Evolutionary conservation across 768 basidiomycete genomes (phyloP).

Genomic region (Tricholoma saponaceum): DNA sequence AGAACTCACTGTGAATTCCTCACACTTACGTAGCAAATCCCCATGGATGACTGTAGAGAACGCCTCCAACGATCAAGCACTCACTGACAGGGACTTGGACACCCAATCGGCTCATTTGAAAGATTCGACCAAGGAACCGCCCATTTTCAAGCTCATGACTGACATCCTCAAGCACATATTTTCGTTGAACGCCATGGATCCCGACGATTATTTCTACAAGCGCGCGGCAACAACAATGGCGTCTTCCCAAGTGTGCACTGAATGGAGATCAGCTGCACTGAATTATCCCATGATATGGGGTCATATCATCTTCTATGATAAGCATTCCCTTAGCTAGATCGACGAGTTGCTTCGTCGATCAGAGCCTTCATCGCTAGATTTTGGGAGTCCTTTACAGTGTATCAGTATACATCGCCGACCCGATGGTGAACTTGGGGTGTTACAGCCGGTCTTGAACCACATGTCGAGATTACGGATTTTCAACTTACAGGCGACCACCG

Average conservation of each 20-base stretch:
- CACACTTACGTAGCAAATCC: no score
- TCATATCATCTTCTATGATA: neutral
- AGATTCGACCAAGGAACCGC: neutral
- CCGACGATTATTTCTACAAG: neutral
- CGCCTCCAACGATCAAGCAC: no score
- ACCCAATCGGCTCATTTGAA: no score
- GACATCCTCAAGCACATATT: neutral
- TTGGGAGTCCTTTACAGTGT: neutral
- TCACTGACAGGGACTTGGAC: no score
- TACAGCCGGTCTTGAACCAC: neutral
- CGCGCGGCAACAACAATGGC: neutral
- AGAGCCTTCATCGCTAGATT: neutral
- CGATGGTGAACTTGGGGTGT: neutral
- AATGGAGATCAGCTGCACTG: neutral
- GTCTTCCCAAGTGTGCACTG: neutral
- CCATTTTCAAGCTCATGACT: neutral
- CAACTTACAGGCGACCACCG: neutral
- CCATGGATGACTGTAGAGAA: no score
- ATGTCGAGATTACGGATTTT: neutral
- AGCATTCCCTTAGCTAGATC: neutral
- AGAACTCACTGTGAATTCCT: no score
- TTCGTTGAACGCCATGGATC: neutral
- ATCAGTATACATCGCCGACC: neutral
- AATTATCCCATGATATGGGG: neutral
- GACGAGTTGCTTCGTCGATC: neutral